Base-by-base conservation (phyloP, 2,329 filamentous ascomycete genomes). In the Xylaria sp. region DNA sequence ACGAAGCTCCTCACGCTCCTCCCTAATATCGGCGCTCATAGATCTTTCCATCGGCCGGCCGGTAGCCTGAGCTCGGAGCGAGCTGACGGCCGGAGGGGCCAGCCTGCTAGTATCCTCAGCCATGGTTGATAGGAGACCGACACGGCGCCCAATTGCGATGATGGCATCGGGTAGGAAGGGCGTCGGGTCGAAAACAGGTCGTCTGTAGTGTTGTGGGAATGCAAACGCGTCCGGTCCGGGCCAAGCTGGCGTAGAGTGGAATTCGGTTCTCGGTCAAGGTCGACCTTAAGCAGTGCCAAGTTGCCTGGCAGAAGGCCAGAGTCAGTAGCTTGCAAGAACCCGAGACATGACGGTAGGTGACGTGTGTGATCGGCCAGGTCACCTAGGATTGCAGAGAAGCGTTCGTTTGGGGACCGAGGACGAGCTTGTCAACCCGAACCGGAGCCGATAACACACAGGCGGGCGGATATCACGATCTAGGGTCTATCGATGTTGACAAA, bases 1-100 rank as follows among this genome's bases (percentile, higher is more conserved):
- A 69, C 92, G 92, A 63, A 99, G 82, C 71, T 97, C 93, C 70
- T 96, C 90, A 59, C 92, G 85, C 76, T 97, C 92, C 69, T 95
- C 91, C 64, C 91, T 88, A 66, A 97, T 97, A 71, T 96, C 88
- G 74, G 92, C 86, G 74, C 90, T 97, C 63, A 94, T 77, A 11
- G 91, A 81, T 53, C 85, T 76, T 70, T 84, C 80, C 84, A 87
- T 87, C 45, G 72, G 68, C 40, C 63, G 64, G 54, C 72, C 74
- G 49, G 75, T 74, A 57, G 76, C 74, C 63, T 79, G 75, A 46
- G 74, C 76, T 60, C 81, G 75, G 52, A 86, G 74, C 58, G 78
- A 77, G 63, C 76, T 72, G 61, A 85, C 76, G 57, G 76, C 79
- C 56, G 80, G 81, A 57, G 81, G 80, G 44, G 79, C 79, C 69